Base-by-base conservation (phyloP, 805 yeast genomes). In the Gaillardinia entomophila region DNA sequence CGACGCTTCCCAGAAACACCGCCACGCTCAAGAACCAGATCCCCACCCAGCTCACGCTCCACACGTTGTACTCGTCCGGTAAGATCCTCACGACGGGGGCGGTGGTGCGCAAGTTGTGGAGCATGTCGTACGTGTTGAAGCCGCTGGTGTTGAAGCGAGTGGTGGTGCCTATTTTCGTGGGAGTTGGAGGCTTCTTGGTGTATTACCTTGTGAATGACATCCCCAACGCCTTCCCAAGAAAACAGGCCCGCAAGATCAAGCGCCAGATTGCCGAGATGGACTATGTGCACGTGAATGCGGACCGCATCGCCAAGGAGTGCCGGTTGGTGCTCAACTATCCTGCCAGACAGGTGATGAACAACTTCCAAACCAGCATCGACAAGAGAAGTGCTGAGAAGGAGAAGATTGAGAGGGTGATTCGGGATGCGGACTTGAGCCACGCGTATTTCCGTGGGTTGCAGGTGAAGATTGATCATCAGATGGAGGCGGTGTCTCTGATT, bases 171-270 rank as follows among this genome's bases (percentile, higher is more conserved):
- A 29, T 76, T 0, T 37, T 71, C 1, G 42, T 77, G 2, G 66
- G 76, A 6, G 70, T 72, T 1, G 60, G 75, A 4, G 70, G 76
- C 1, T 63, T 76, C 11, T 68, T 82, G 0, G 60, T 73, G 0
- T 75, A 77, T 26, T 87, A 84, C 47, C 53, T 88, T 36, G 62
- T 87, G 13, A 66, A 70, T 37, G 97, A 92, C 55, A 76, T 94
- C 11, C 97, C 97, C 2, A 75, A 82, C 46, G 95, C 97, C 0
- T 77, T 86, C 46, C 94, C 96, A 13, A 68, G 87, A 43, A 88
- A 88, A 36, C 71, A 87, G 37, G 87, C 92, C 0, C 66, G 71
- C 30, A 86, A 83, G 55, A 73, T 90, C 43, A 74, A 73, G 41
- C 51, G 51, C 5, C 82, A 81, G 47, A 64, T 92, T 22, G 66